Percentiles rank a stretch among this genome's conserved stretches.
These are phyloP conservation scores for Lasiosphaeriaceae sp. DNA, from an alignment of 495 filamentous ascomycete genomes.

Conservation along the genomic window DNA sequence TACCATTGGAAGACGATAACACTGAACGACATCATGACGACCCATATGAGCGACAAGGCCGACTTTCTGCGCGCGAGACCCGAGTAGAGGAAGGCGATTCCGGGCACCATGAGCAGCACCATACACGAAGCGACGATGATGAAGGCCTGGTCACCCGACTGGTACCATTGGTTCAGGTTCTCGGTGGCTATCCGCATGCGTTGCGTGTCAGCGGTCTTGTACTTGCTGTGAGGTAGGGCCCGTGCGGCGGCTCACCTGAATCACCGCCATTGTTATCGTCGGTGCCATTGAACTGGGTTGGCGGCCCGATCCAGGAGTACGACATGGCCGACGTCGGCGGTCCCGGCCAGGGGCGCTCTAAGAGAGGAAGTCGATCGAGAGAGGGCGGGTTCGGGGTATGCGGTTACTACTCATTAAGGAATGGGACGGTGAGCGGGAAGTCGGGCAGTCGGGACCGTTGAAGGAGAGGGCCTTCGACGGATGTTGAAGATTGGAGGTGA, in stretches of 20 bases:
- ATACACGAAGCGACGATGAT: conserved; percentile 90
- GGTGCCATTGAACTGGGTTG: conserved; percentile 71
- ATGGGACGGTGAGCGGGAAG: not conserved
- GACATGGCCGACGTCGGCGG: conserved; percentile 48
- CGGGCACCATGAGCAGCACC: conserved; percentile 94
- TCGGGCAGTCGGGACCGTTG: too few relatives aligned
- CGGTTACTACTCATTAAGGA: not conserved
- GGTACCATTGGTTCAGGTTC: conserved; percentile 85
- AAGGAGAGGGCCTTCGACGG: not conserved
- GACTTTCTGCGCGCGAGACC: conserved; percentile 94
- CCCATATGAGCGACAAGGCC: conserved; percentile 92
- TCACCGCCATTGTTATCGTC: conserved; percentile 68
- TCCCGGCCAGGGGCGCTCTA: not conserved
- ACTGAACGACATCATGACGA: conserved; percentile 82
- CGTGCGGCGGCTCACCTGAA: conserved; percentile 59
- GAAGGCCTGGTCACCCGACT: conserved; percentile 65
- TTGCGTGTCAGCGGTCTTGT: conserved; percentile 22
- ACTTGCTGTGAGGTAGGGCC: not conserved
- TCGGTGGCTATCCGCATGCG: conserved; percentile 49
- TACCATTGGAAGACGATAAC: conserved; percentile 98
- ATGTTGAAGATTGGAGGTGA: not conserved
- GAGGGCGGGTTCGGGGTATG: not conserved
- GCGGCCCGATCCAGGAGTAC: conserved; percentile 79
- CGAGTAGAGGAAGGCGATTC: conserved; percentile 98
- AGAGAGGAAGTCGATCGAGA: not conserved